phyloP scores from a whole-genome alignment of 495 filamentous ascomycete species.

The Neurospora sp. region DNA sequence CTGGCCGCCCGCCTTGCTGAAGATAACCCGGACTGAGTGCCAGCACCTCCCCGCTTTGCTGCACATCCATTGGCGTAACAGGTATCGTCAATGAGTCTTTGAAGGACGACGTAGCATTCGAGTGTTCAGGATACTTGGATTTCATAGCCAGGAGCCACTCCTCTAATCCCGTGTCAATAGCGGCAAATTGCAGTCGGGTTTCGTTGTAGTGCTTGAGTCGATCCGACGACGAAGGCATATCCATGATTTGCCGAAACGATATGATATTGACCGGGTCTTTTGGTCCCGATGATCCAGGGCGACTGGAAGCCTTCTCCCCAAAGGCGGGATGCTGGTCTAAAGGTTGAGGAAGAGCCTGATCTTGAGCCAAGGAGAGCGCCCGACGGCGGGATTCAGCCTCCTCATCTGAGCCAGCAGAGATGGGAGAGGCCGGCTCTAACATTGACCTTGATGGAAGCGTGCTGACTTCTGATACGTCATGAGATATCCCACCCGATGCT shows the following conservation, averaged over 20 bases:
- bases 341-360: constrained; percentile 26
- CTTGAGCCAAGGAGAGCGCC: constrained; percentile 30
- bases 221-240: constrained; percentile 47
- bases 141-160: constrained; percentile 54
- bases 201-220: constrained; percentile 60
- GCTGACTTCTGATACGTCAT: constrained; percentile 27
- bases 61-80: constrained; percentile 21
- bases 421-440: constrained; percentile 26
- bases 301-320: background rate
- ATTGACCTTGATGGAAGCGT: constrained; percentile 17
- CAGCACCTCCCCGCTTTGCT: constrained; percentile 5
- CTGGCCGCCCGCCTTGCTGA: constrained; percentile 28
- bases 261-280: constrained; percentile 31
- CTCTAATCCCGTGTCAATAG: constrained; percentile 60
- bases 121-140: constrained; percentile 26
- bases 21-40: constrained; percentile 38
- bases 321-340: constrained; percentile 32
- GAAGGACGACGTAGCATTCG: constrained; percentile 16
- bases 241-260: constrained; percentile 63
- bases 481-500: constrained; percentile 11
- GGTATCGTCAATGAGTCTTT: constrained; percentile 8
- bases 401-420: constrained; percentile 17
- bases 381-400: constrained; percentile 2
- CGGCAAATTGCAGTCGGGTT: constrained; percentile 57
- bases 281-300: background rate